These are phyloP conservation scores for Ilyonectria destructans DNA, from an alignment of 2,329 filamentous ascomycete genomes.

Conservation along the genomic window DNA sequence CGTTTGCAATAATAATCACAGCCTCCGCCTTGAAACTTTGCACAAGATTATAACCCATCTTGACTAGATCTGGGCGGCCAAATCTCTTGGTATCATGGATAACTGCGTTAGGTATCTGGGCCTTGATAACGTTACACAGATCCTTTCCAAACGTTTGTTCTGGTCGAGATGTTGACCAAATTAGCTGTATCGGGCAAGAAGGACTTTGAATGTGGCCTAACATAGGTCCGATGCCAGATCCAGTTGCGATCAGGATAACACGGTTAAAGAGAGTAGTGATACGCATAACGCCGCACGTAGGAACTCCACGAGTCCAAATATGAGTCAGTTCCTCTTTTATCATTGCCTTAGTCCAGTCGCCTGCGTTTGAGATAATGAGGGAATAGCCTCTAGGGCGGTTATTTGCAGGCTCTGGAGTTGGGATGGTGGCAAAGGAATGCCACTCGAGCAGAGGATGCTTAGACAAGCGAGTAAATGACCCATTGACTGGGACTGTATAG, in stretches of 20 bases:
- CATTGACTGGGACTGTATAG: slow-evolving; percentile 71
- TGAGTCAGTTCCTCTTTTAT: too few relatives aligned
- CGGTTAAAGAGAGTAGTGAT: slow-evolving; percentile 71
- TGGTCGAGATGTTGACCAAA: slow-evolving; percentile 79
- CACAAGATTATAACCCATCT: slow-evolving; percentile 67
- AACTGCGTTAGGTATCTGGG: too few relatives aligned
- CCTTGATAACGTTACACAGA: too few relatives aligned
- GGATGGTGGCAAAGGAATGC: too few relatives aligned
- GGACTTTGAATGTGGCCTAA: slow-evolving; percentile 72
- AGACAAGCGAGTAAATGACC: slow-evolving; percentile 68
- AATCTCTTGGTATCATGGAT: slow-evolving; percentile 76
- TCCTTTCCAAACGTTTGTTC: slow-evolving; percentile 67
- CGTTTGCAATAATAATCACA: slow-evolving; percentile 82
- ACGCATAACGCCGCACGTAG: too few relatives aligned
- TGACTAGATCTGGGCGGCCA: slow-evolving; percentile 73
- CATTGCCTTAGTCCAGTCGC: slow-evolving; percentile 61
- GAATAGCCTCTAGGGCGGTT: slow-evolving; percentile 69
- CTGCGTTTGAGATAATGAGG: slow-evolving; percentile 79
- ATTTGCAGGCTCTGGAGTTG: slow-evolving; percentile 62
- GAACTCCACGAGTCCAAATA: too few relatives aligned
- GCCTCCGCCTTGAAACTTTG: slow-evolving; percentile 75
- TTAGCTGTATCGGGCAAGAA: slow-evolving; percentile 69
- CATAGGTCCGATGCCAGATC: slow-evolving; percentile 81
- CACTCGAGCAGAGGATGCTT: slow-evolving; percentile 65
- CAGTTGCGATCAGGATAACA: slow-evolving; percentile 79